Base-by-base conservation (phyloP, 169 alveolate genomes). In the Plasmodium vivax region DNA sequence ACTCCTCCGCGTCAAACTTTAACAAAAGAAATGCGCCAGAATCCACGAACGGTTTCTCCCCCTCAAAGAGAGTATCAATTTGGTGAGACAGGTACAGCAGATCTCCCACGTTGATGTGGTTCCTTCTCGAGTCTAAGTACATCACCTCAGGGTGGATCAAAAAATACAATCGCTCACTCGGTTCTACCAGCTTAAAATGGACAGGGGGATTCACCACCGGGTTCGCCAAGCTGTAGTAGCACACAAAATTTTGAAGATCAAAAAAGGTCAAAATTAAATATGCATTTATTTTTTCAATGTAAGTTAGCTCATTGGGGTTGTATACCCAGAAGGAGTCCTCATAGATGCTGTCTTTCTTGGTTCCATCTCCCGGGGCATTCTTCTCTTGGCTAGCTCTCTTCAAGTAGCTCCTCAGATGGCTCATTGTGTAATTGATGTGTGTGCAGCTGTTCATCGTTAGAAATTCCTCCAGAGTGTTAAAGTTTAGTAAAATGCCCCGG, bases 221-320 rank as follows among this genome's bases (percentile, higher is more conserved):
- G 27, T 90, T 90, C 32, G 94, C 91, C 82, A 82, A 58, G 47
- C 88, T 82, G 30, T 82, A 90, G 16, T 90, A 90, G 51, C 94
- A 90, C 82, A 81, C 19, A 30, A 62, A 81, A 27, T 79, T 30
- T 80, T 90, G 62, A 3, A 90, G 73, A 41, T 90, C 94, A 2
- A 90, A 45, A 68, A 58, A 90, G 10, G 85, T 80, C 23, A 90
- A 82, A 68, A 90, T 90, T 81, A 90, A 14, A 71, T 81, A 90
- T 36, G 71, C 81, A 41, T 90, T 90, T 43, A 90, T 80, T 82
- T 90, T 90, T 82, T 90, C 94, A 43, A 87, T 75, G 38, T 75
- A 54, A n/a, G 27, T 51, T 90, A 80, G 51, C 74, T 71, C 83
- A 56, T 43, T 72, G 45, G 41, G 84, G 80, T 90, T 90, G 81